These are phyloP conservation scores for Boletus barrowsii DNA, from an alignment of 768 basidiomycete genomes.

Conservation along the genomic window DNA sequence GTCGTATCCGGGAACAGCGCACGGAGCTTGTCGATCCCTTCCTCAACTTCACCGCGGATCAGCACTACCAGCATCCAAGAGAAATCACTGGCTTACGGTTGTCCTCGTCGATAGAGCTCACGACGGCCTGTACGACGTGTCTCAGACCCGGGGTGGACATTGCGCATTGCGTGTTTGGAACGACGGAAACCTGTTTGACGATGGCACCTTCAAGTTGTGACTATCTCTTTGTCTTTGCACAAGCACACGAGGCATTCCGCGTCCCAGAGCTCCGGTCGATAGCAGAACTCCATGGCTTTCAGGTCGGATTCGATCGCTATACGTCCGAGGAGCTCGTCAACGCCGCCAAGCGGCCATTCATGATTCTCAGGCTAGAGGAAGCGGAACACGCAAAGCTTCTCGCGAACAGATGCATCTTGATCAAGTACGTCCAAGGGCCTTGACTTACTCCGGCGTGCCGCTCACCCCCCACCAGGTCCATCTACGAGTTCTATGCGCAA, in stretches of 20 bases:
- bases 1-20: constrained; percentile 60
- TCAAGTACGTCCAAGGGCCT: constrained; percentile 56
- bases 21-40: constrained; percentile 52
- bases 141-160: constrained; percentile 23
- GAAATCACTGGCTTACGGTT: constrained; percentile 27
- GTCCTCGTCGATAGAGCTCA: constrained; percentile 32
- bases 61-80: neutral
- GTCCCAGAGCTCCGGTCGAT: constrained; percentile 80
- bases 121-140: constrained; percentile 30
- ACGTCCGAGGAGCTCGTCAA: constrained; percentile 47
- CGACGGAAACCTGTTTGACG: neutral
- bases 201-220: constrained; percentile 21
- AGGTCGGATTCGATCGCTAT: constrained; percentile 44
- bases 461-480: constrained; percentile 45
- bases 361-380: constrained; percentile 62
- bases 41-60: constrained; percentile 39
- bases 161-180: neutral
- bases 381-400: constrained; percentile 76
- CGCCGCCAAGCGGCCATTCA: constrained; percentile 57
- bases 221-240: constrained; percentile 76
- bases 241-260: constrained; percentile 77
- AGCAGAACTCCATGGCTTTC: constrained; percentile 69
- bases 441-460: neutral
- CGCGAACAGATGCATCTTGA: constrained; percentile 72
- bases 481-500: constrained; percentile 76